Evolutionary conservation across 2,329 filamentous ascomycete genomes (phyloP).

Genomic region (Leptodontidium sp.): DNA sequence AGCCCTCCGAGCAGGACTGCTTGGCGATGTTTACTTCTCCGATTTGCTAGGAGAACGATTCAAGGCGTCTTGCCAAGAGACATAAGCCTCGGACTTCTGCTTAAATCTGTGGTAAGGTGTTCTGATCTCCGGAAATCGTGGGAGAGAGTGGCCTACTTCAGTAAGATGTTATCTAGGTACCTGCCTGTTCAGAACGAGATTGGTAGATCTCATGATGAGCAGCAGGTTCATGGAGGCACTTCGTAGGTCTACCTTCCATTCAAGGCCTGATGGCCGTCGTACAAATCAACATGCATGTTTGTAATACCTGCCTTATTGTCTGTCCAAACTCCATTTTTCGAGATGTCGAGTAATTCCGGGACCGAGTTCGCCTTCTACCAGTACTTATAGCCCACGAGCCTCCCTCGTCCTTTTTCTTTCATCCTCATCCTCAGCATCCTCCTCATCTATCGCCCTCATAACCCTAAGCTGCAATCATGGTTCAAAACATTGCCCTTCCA

Average conservation of each 20-base stretch:
- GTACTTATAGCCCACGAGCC: slow-evolving; percentile 16
- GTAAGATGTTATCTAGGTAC: slow-evolving; percentile 7
- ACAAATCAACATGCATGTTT: neutral
- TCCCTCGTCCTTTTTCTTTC: neutral
- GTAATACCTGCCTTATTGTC: neutral
- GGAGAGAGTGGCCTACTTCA: neutral
- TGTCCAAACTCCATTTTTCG: neutral
- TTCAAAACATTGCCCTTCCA: slow-evolving; percentile 36
- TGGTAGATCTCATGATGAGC: neutral
- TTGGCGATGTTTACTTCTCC: slow-evolving; percentile 22
- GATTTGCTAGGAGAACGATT: slow-evolving; percentile 22
- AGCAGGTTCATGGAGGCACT: neutral
- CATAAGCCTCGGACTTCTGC: slow-evolving; percentile 7
- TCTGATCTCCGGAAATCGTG: neutral
- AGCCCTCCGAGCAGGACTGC: slow-evolving; percentile 16
- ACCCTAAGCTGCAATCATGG: slow-evolving; percentile 28
- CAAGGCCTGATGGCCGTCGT: neutral
- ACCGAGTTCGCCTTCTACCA: neutral
- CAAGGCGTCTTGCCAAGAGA: slow-evolving; percentile 2
- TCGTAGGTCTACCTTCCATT: neutral
- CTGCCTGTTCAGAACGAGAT: neutral
- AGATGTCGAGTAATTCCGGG: neutral
- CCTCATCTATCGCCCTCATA: neutral
- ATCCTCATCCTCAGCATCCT: neutral
- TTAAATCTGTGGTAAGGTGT: slow-evolving; percentile 6